Evolutionary conservation across 2,329 filamentous ascomycete species (phyloP).

Genomic region (Aspergillaceae sp.): DNA sequence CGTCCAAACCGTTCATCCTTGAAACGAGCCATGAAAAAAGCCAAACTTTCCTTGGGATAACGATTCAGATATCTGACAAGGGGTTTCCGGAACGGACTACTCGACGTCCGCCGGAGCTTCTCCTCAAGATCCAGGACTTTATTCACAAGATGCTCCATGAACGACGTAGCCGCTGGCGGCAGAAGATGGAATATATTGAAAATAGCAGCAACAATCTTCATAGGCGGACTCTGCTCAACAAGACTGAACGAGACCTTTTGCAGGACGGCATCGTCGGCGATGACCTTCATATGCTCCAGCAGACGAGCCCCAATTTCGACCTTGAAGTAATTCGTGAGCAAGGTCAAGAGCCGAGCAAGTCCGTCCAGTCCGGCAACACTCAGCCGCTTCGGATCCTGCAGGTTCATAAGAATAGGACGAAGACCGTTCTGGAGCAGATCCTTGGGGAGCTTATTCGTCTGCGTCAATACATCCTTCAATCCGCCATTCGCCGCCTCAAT

Average conservation of each 20-base stretch:
- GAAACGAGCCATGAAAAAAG: conserved; percentile 67
- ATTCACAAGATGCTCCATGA: conserved; percentile 83
- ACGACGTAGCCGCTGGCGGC: conserved; percentile 77
- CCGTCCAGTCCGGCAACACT: conserved; percentile 86
- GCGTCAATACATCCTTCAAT: conserved; percentile 74
- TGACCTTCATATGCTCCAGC: conserved; percentile 86
- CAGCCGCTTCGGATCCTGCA: conserved; percentile 86
- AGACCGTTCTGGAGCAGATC: conserved; percentile 90
- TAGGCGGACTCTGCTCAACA: conserved; percentile 82
- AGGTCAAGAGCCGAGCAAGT: conserved; percentile 74
- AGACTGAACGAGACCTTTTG: conserved; percentile 92
- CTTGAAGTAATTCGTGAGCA: conserved; percentile 98
- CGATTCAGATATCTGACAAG: conserved; percentile 89
- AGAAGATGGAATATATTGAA: conserved; percentile 97
- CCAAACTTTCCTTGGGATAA: conserved; percentile 82
- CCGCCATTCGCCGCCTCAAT: conserved; percentile 91
- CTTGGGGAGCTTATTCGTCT: conserved; percentile 87
- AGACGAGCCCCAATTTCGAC: conserved; percentile 90
- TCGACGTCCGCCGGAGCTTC: conserved; percentile 73
- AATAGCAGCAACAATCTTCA: conserved; percentile 91
- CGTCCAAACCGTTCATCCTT: conserved; percentile 82
- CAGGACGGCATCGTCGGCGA: conserved; percentile 69
- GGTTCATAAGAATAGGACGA: conserved; percentile 87
- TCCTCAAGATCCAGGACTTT: conserved; percentile 84
- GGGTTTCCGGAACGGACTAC: conserved; percentile 83